phyloP scores from a whole-genome alignment of 352 stramenopile genomes.

The Pythium brassicae region DNA sequence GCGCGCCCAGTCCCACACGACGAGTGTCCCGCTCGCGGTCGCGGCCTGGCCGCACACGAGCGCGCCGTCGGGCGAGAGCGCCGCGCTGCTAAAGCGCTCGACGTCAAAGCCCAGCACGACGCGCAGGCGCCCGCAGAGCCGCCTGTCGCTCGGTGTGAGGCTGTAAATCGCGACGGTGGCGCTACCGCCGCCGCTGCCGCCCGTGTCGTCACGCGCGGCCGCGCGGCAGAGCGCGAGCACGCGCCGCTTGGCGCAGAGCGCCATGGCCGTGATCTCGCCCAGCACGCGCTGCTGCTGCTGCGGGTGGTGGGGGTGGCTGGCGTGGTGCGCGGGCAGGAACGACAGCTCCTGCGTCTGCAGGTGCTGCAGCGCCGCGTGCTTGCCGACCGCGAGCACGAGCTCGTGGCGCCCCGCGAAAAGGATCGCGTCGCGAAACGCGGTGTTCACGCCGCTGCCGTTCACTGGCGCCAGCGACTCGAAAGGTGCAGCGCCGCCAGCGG shows the following conservation, averaged over 20 bases:
- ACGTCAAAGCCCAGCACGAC: constrained; percentile 47
- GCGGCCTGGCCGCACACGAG: constrained; percentile 54
- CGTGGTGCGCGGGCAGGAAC: constrained; percentile 31
- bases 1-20: constrained; percentile 77
- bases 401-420: constrained; percentile 55
- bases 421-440: constrained; percentile 44
- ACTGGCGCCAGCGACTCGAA: constrained; percentile 24
- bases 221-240: constrained; percentile 53
- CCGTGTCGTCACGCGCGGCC: constrained; percentile 13
- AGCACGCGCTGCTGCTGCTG: constrained; percentile 14
- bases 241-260: constrained; percentile 48
- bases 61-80: constrained; percentile 67
- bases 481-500: neutral
- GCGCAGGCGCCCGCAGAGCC: constrained; percentile 17
- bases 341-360: constrained; percentile 49
- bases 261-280: constrained; percentile 67
- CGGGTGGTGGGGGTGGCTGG: neutral
- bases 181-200: constrained; percentile 2
- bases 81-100: constrained; percentile 44
- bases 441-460: constrained; percentile 51
- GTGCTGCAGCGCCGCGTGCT: constrained; percentile 68
- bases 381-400: constrained; percentile 56
- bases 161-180: constrained; percentile 40
- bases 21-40: constrained; percentile 52
- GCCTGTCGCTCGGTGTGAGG: constrained; percentile 3